Evolutionary conservation across 176 grass and related monocot genomes (phyloP), one percentile per base, ranked within the genome.

Genomic region (Olyra latifolia): DNA sequence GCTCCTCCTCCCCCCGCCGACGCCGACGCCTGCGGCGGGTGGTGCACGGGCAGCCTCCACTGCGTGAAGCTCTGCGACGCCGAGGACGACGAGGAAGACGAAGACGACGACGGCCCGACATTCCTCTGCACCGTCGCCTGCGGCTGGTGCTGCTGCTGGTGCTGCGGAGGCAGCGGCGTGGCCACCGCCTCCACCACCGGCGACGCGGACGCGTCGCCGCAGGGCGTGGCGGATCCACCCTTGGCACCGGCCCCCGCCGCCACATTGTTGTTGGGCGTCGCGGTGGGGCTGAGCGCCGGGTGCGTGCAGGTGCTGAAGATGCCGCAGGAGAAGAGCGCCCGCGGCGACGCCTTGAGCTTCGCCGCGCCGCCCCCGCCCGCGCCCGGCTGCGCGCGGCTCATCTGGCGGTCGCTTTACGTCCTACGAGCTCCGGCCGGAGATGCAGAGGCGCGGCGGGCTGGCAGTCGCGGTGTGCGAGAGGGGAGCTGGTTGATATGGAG

Each of bases 271-370:
- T 85, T 84, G 10, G 89, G 84, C 45, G 84, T 91, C 2, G 88
- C 80, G 14, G 80, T 85, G 14, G 80, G 92, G 76, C 92, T 91
- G 49, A 94, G 86, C 77, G 81, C 92, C 17, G 87, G 79, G 65
- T 91, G 92, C 29, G 89, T 91, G 89, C 92, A 91, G 69, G 89
- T 94, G 80, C 89, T 86, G 81, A 94, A 94, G 77, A 94, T 94
- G 55, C 89, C 89, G 69, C 92, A 94, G 1, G 89, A 91, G 78
- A 94, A 94, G 24, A 94, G 83, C 52, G 92, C 86, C 35, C 92
- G 80, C 27, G 92, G 92, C 49, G 89, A 83, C 19, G 89, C 55
- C 80, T 91, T 94, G n/a, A 94, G 63, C 89, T 86, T 94, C 47
- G 86, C 7, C 54, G 62, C 76, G 45, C 72, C 65, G 11, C 41